Base-by-base conservation (phyloP, 1,284 basidiomycete genomes). In the Dichomitus squalens region DNA sequence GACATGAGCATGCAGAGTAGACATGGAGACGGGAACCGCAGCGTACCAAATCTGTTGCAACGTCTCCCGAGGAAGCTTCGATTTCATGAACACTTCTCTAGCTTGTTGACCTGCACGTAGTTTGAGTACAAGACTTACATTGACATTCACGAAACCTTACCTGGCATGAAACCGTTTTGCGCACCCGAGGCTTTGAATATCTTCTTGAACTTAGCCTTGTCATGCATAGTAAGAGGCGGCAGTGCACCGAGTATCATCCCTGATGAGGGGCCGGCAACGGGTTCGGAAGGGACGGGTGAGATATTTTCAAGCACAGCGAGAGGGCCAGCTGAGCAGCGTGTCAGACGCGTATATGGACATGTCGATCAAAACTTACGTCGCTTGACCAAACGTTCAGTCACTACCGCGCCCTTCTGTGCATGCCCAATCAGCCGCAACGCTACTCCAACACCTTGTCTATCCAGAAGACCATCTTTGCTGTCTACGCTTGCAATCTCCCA, bases 401-500 rank as follows among this genome's bases (percentile, higher is more conserved):
- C 73, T 62, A 79, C 79, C 64, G 88, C 85, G 52, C 95, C 93
- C 57, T 87, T 86, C 78, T 99, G 97, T 7, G 93, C 89, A 82
- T 93, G 93, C 1, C 90, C 94, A 62, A 98, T 95, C 39, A 98
- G 80, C 52, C 96, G 83, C 34, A 96, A 79, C 4, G 93, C 95
- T 60, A 91, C 81, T 41, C 92, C 87, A 68, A 94, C 90, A 31
- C 88, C 89, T 64, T 92, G 92, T 62, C 82, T 84, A n/a, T 92
- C 88, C 57, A 98, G 49, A 12, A 63, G 81, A 76, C 88, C 93
- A 1, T 95, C 93, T 60, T 91, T 92, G 76, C 96, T 95, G 29
- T 94, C 89, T 39, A 90, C 88, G 77, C 98, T 96, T 43, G 95
- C 89, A 58, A 98, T 79, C 39, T 81, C 83, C 96, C 96, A 99